Evolutionary conservation across 148 eudicot genomes (phyloP).

Genomic region (Rhododendron ovatum): DNA sequence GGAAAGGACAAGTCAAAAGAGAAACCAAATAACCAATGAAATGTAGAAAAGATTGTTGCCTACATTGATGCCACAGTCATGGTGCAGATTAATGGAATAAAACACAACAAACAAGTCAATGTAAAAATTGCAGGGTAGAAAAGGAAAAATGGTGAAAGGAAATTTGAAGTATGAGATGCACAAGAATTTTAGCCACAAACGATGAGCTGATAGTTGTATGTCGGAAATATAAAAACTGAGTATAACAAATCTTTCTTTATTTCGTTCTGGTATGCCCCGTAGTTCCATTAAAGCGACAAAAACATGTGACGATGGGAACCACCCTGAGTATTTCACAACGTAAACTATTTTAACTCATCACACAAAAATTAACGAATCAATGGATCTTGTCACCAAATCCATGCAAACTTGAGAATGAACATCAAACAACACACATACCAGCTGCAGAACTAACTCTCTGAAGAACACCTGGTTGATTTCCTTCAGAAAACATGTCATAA

Average conservation of each 20-base stretch:
- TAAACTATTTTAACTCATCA: neutral
- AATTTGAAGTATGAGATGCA: neutral
- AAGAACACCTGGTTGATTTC: constrained; percentile 65
- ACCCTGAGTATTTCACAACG: neutral
- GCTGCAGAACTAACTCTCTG: constrained; percentile 89
- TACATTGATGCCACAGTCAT: neutral
- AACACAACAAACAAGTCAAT: neutral
- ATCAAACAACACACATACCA: constrained; percentile 37
- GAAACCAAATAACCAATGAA: neutral
- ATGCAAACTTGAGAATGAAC: neutral
- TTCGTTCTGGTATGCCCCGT: neutral
- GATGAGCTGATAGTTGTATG: neutral
- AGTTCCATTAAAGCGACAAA: neutral
- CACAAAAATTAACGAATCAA: neutral
- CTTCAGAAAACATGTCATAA: constrained; percentile 48
- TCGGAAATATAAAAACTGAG: neutral
- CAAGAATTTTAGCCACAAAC: neutral
- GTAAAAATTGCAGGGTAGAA: neutral
- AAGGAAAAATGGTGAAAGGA: neutral
- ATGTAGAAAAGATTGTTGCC: neutral
- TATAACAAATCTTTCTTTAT: neutral
- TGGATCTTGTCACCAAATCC: neutral
- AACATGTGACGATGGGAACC: neutral
- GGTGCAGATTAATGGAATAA: constrained; percentile 1
- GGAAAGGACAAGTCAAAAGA: neutral